These are phyloP conservation scores for Peronospora destructor DNA, from an alignment of 352 stramenopile species.

Conservation along the genomic window DNA sequence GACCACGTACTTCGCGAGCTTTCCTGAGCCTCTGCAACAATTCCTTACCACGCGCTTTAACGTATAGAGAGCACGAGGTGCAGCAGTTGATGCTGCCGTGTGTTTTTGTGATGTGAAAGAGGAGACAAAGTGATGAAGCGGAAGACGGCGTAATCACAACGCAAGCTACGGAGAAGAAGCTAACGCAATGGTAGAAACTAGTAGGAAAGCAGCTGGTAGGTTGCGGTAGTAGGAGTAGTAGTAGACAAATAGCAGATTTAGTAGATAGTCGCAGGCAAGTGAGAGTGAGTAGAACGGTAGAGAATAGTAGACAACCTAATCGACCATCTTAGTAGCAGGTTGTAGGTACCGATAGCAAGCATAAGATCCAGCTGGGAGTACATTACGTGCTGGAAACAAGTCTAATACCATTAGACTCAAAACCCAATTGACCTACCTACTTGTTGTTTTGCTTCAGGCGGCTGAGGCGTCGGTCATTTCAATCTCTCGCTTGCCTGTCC, in stretches of 20 bases:
- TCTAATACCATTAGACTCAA: slow-evolving; percentile 1
- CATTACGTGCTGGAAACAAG: slow-evolving; percentile 5
- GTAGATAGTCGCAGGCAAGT: slow-evolving; percentile 30
- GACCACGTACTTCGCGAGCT: slow-evolving; percentile 79
- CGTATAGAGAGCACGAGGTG: slow-evolving; percentile 37
- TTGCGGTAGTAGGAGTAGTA: slow-evolving; percentile 39
- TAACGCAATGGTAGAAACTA: slow-evolving; percentile 13
- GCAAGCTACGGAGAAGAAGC: slow-evolving; percentile 19
- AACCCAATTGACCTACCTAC: slow-evolving; percentile 1
- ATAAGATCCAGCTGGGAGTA: slow-evolving; percentile 13
- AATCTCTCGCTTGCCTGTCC: slow-evolving; percentile 12
- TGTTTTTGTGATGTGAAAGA: slow-evolving; percentile 13
- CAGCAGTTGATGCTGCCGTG: slow-evolving; percentile 10
- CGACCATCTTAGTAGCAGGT: slow-evolving; percentile 19
- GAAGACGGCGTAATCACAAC: slow-evolving; percentile 10
- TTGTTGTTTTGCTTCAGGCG: slow-evolving; percentile 17
- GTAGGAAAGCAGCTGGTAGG: slow-evolving; percentile 19
- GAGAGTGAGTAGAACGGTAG: slow-evolving; percentile 29
- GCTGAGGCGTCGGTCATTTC: slow-evolving; percentile 27
- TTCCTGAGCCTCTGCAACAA: slow-evolving; percentile 70
- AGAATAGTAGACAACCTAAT: slow-evolving; percentile 27
- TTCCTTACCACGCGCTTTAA: slow-evolving; percentile 81
- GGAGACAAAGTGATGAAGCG: slow-evolving; percentile 7
- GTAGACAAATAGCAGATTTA: slow-evolving; percentile 29
- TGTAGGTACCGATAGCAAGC: slow-evolving; percentile 21